These are phyloP conservation scores for Xerocomus potaroensis DNA, from an alignment of 768 basidiomycete genomes.

Conservation along the genomic window DNA sequence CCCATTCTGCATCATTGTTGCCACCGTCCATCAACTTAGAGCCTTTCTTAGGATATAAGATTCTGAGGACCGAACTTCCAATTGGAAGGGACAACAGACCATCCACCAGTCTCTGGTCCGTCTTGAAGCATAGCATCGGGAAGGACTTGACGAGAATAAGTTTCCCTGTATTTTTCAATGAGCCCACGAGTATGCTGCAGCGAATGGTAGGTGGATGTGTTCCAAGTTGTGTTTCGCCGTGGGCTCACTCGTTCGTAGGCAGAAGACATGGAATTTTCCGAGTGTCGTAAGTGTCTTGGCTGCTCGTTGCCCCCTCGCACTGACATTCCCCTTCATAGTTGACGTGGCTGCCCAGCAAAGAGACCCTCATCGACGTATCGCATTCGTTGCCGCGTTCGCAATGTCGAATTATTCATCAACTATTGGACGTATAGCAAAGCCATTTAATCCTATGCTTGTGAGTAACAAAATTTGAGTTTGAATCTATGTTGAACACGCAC, in stretches of 20 bases:
- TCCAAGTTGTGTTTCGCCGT: neutral
- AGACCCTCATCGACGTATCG: constrained; percentile 79
- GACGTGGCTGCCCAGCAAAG: constrained; percentile 76
- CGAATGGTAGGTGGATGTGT: constrained; percentile 59
- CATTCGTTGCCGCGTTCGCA: constrained; percentile 93
- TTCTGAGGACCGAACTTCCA: constrained; percentile 56
- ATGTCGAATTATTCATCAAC: constrained; percentile 98
- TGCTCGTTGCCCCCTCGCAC: constrained; percentile 3
- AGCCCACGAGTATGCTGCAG: constrained; percentile 95
- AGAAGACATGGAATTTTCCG: constrained; percentile 97
- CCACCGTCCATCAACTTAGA: constrained; percentile 34
- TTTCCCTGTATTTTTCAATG: constrained; percentile 92
- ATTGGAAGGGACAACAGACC: constrained; percentile 77
- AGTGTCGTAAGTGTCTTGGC: constrained; percentile 58
- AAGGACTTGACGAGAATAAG: constrained; percentile 96
- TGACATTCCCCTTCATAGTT: constrained; percentile 43
- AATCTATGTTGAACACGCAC: neutral
- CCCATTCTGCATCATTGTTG: constrained; percentile 30
- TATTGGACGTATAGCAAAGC: constrained; percentile 94
- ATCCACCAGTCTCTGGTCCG: constrained; percentile 88
- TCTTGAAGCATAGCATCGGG: constrained; percentile 91
- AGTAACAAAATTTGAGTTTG: constrained; percentile 22
- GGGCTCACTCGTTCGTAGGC: constrained; percentile 38
- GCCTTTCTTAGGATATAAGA: constrained; percentile 64
- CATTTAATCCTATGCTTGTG: constrained; percentile 94